phyloP scores from a whole-genome alignment of 2,329 filamentous ascomycete genomes.

The Stagonosporopsis chrysanthemi region DNA sequence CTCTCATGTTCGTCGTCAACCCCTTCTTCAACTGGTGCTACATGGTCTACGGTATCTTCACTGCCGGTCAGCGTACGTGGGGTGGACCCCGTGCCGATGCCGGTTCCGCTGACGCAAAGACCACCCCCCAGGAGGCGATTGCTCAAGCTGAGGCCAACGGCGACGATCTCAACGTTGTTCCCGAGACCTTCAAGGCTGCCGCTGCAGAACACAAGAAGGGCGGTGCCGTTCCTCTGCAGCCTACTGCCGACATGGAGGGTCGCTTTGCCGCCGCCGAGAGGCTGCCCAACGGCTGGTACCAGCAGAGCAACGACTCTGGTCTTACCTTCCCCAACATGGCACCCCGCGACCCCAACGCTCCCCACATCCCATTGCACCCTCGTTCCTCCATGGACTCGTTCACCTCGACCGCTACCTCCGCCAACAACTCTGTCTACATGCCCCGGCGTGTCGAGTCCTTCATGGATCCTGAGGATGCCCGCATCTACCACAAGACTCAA shows the following conservation, averaged over 20 bases:
- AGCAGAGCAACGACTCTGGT: constrained; percentile 72
- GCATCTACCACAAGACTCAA: constrained; percentile 75
- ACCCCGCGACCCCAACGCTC: constrained; percentile 55
- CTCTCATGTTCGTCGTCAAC: constrained; percentile 92
- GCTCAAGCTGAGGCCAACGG: constrained; percentile 79
- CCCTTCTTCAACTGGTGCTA: constrained; percentile 99
- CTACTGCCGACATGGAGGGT: constrained; percentile 77
- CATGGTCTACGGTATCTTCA: constrained; percentile 97
- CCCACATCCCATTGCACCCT: constrained; percentile 59
- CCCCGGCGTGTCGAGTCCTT: constrained; percentile 76
- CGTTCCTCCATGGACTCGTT: constrained; percentile 73
- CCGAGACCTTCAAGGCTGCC: constrained; percentile 76
- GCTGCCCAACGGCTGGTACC: constrained; percentile 72
- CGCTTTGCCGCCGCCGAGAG: constrained; percentile 77
- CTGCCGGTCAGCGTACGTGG: constrained; percentile 93
- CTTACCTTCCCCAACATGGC: constrained; percentile 62
- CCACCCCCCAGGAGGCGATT: constrained; percentile 82
- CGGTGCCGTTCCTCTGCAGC: constrained; percentile 69
- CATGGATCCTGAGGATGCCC: constrained; percentile 78
- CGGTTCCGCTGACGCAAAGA: constrained; percentile 76
- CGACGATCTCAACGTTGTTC: constrained; percentile 88
- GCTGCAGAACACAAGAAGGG: constrained; percentile 57
- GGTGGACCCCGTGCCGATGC: constrained; percentile 92
- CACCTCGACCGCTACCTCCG: constrained; percentile 63
- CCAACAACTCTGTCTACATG: constrained; percentile 67